Conservation (phyloP, 2,329 filamentous ascomycete genomes). For the Trichothecium roseum region DNA sequence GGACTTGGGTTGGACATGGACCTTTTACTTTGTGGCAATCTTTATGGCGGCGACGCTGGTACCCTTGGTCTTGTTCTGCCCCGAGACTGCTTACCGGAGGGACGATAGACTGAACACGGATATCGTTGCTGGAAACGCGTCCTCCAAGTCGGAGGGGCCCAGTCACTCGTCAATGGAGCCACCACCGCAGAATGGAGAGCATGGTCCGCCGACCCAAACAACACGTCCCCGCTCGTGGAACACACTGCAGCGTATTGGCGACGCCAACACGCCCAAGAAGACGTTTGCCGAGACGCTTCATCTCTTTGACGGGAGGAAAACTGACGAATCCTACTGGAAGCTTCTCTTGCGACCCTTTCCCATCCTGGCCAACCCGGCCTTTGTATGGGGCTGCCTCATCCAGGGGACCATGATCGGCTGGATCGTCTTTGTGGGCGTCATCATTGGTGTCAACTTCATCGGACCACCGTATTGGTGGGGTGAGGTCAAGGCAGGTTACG, state of each 20-base stretch:
- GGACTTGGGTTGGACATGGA: slow-evolving; percentile 72
- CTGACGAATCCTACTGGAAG: slow-evolving; percentile 61
- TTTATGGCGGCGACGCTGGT: slow-evolving; percentile 64
- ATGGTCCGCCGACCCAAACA: slow-evolving; percentile 4
- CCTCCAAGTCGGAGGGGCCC: neutral
- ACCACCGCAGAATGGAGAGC: neutral
- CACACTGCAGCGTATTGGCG: slow-evolving; percentile 22
- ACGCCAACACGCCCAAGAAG: slow-evolving; percentile 34
- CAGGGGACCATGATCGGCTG: slow-evolving; percentile 90
- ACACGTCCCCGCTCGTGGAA: slow-evolving; percentile 21
- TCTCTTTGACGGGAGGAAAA: slow-evolving; percentile 74
- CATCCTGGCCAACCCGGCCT: slow-evolving; percentile 73
- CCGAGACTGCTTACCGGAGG: slow-evolving; percentile 72
- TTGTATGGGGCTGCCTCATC: slow-evolving; percentile 69
- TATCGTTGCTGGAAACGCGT: slow-evolving; percentile 25
- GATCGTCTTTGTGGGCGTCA: slow-evolving; percentile 85
- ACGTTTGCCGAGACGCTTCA: slow-evolving; percentile 51
- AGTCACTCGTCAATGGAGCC: slow-evolving; percentile 4
- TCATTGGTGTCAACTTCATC: slow-evolving; percentile 73
- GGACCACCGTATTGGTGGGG: slow-evolving; percentile 73
- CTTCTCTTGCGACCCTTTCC: slow-evolving; percentile 66
- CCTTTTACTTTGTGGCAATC: slow-evolving; percentile 80
- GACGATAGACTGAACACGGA: slow-evolving; percentile 61
- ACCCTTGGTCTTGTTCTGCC: slow-evolving; percentile 65
- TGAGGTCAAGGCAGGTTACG: slow-evolving; percentile 73